Evolutionary conservation across 208 protist species (phyloP).

Genomic region (Trichomonas gallinae): DNA sequence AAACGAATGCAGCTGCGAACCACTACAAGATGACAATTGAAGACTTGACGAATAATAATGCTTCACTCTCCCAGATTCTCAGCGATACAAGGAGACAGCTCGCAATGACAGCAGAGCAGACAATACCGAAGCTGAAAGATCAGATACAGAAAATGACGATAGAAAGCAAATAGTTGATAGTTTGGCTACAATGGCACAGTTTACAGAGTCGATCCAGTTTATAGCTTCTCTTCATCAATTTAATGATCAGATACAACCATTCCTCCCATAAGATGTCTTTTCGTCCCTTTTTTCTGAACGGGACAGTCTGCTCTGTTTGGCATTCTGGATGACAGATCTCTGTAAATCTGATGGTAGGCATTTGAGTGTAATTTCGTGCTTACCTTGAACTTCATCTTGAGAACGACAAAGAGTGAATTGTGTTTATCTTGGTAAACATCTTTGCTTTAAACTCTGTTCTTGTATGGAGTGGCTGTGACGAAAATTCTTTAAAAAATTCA

Average conservation of each 20-base stretch:
- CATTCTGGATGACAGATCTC: background rate
- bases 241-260: background rate
- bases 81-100: background rate
- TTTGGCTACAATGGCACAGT: background rate
- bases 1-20: background rate
- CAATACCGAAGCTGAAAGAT: background rate
- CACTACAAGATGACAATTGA: background rate
- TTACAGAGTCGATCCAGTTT: background rate
- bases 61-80: background rate
- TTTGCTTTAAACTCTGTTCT: background rate
- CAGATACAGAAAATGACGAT: background rate
- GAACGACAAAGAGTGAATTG: constrained; percentile 63
- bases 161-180: background rate
- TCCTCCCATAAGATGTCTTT: background rate
- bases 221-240: background rate
- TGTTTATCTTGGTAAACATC: background rate
- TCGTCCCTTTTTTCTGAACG: too few species aligned
- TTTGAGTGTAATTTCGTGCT: background rate
- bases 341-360: background rate
- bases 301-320: background rate
- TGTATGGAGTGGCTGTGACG: background rate
- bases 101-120: background rate
- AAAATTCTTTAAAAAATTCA: background rate
- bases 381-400: constrained; percentile 64
- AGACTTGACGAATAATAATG: background rate